Percentiles rank a stretch among this genome's conserved stretches.
Evolutionary conservation across 257 asterid genomes (phyloP).

Genomic region (Anisodus acutangulus): DNA sequence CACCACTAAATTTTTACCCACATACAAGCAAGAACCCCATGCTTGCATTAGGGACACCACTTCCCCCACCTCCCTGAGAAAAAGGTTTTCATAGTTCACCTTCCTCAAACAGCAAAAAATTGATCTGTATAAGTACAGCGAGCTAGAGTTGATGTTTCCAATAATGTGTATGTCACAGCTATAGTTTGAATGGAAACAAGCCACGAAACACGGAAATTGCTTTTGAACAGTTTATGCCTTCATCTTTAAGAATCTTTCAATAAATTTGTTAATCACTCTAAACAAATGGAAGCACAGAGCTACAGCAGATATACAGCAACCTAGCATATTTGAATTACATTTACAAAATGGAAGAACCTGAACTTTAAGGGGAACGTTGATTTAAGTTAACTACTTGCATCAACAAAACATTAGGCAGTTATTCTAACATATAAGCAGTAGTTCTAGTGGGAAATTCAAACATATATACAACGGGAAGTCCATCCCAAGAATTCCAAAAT

Average conservation of each 20-base stretch:
- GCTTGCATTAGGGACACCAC: background rate
- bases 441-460: conserved; percentile 7
- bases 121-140: background rate
- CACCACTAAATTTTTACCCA: background rate
- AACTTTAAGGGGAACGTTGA: background rate
- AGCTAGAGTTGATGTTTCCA: background rate
- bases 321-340: background rate
- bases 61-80: background rate
- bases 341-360: background rate
- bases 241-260: conserved; percentile 4
- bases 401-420: conserved; percentile 7
- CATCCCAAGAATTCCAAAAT: conserved; percentile 11
- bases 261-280: background rate
- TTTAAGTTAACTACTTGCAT: background rate
- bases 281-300: conserved; percentile 1
- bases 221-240: background rate
- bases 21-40: background rate
- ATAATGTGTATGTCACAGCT: background rate
- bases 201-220: background rate
- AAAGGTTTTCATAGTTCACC: conserved; percentile 16
- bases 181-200: background rate
- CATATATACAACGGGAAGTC: background rate
- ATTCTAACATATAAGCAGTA: background rate
- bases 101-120: background rate
- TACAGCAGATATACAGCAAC: background rate